Percentiles rank a stretch among this genome's conserved stretches.
Evolutionary conservation across 2,329 filamentous ascomycete genomes (phyloP).

Genomic region (Daldinia sp.): DNA sequence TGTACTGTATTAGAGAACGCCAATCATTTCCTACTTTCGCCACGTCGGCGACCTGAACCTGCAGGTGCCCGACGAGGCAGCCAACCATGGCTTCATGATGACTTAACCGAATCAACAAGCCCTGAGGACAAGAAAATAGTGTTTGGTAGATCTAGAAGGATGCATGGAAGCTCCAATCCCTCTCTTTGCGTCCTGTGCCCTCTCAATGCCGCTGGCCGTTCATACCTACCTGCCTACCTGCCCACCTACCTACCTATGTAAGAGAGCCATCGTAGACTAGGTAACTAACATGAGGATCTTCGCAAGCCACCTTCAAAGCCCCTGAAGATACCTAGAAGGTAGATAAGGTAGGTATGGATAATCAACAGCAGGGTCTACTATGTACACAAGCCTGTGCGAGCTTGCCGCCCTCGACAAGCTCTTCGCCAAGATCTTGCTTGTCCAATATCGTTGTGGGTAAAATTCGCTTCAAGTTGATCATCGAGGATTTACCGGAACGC

Average conservation of each 20-base stretch:
- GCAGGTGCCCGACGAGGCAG: constrained; percentile 36
- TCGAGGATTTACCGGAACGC: constrained; percentile 26
- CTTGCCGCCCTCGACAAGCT: not conserved
- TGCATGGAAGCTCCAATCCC: constrained; percentile 33
- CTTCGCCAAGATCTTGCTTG: constrained; percentile 15
- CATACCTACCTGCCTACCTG: no score
- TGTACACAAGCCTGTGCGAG: not conserved
- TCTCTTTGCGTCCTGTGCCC: not conserved
- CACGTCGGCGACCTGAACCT: constrained; percentile 34
- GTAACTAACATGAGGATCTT: constrained; percentile 29
- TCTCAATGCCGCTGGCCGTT: constrained; percentile 21
- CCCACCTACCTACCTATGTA: constrained; percentile 20
- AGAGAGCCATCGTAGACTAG: not conserved
- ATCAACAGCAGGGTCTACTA: not conserved
- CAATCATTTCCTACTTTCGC: constrained; percentile 24
- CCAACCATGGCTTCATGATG: constrained; percentile 29
- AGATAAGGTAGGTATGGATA: not conserved
- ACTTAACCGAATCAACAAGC: constrained; percentile 13
- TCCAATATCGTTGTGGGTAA: constrained; percentile 11
- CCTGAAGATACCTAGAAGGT: not conserved
- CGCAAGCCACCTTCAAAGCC: constrained; percentile 19
- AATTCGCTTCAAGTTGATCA: constrained; percentile 7
- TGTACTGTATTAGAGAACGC: constrained; percentile 14
- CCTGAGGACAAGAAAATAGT: constrained; percentile 11
- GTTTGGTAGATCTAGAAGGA: constrained; percentile 36